Evolutionary conservation across 306 rosid species (phyloP), one percentile per base, ranked within the genome.

Genomic region (Castanopsis chinensis): DNA sequence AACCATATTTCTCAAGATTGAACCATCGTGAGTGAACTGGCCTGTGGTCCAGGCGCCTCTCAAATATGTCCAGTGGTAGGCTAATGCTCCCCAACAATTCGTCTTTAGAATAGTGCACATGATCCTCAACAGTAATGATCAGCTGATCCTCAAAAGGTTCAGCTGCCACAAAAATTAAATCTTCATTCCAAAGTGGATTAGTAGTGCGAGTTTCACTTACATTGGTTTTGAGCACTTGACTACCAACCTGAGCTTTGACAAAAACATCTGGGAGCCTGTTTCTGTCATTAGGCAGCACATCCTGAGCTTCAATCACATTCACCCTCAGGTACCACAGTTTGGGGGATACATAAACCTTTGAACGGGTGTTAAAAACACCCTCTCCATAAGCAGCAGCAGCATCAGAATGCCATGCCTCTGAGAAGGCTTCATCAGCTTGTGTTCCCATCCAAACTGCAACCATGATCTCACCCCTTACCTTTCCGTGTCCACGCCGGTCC

Each of bases 401-500:
- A 82, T 95, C 98, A 15, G 99, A 87, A 79, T 95, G 97, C 98
- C 97, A 95, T 43, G 99, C 92, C 72, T 95, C 98, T 25, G 97
- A 85, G 75, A 94, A 94, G 28, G 98, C 96, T 83, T 91, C 98
- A 68, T 94, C 98, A 59, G 97, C 98, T 73, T 94, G 99, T 69
- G 97, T 94, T 71, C 99, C 99, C 94, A 92, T 92, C 99, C 99
- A 94, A 0, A 92, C 98, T 20, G 96, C 97, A 28, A 95, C 83
- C 99, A 95, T 95, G 80, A 95, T 85, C 41, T 95, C 98, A 1
- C 99, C 99, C 27, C 92, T 76, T 4, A 94, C 93, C 63, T 78
- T 92, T 63, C 97, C 94, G 2, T 85, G 92, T 25, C 95, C 92
- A 2, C 88, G 88, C 52, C 87, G 75, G 78, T 90, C 92, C 72